A percentile compares a stretch with the other conserved stretches of the same genome.
phyloP scores from a whole-genome alignment of 192 early-diverging fungal species.

The Podila clonocystis region DNA sequence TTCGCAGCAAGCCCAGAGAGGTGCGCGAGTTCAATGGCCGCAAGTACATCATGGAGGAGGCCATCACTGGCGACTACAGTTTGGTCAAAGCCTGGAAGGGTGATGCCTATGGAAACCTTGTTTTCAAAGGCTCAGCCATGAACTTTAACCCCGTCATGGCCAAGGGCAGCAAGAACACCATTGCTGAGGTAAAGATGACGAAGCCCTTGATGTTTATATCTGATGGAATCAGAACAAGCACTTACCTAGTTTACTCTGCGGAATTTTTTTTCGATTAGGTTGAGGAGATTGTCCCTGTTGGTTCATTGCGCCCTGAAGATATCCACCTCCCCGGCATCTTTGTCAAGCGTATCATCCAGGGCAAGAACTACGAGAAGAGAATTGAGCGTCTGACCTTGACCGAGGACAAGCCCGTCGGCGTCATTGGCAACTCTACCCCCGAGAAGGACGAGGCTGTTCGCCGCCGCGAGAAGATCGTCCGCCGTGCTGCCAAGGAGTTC shows the following conservation, averaged over 20 bases:
- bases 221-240: too few species aligned
- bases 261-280: conserved; percentile 32
- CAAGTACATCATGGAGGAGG: conserved; percentile 82
- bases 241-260: not conserved
- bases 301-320: conserved; percentile 71
- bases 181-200: conserved; percentile 63
- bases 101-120: conserved; percentile 78
- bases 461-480: conserved; percentile 74
- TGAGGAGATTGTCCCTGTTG: conserved; percentile 80
- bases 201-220: not conserved
- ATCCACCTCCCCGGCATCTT: conserved; percentile 81
- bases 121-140: conserved; percentile 75
- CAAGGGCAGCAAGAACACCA: conserved; percentile 75
- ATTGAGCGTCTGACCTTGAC: conserved; percentile 73
- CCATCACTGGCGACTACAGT: conserved; percentile 78
- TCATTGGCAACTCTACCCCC: conserved; percentile 38
- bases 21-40: conserved; percentile 70
- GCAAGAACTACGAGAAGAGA: conserved; percentile 76
- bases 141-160: conserved; percentile 87
- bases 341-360: conserved; percentile 78
- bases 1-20: conserved; percentile 72
- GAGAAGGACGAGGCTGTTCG: conserved; percentile 46
- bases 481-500: conserved; percentile 82
- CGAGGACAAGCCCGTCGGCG: conserved; percentile 39
- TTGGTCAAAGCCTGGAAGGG: conserved; percentile 90